Conservation (phyloP, 768 basidiomycete genomes). For the Krasilnikovozyma curviuscula region DNA sequence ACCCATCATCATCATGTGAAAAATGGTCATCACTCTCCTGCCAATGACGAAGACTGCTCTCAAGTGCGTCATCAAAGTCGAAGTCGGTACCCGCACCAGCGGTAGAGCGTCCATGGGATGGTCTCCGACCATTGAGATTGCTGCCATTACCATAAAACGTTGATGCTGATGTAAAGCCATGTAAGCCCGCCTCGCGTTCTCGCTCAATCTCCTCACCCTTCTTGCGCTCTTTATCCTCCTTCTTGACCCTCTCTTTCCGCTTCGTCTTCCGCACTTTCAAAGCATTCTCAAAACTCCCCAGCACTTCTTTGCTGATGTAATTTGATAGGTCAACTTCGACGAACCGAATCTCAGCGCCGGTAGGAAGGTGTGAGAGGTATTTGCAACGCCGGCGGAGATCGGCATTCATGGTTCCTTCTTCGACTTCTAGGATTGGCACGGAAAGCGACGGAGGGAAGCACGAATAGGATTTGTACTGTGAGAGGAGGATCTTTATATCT, state of each 20-base stretch:
- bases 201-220: constrained; percentile 54
- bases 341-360: constrained; percentile 82
- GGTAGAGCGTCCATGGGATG: not conserved
- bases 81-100: not conserved
- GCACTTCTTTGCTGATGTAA: constrained; percentile 54
- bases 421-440: constrained; percentile 55
- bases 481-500: constrained; percentile 77
- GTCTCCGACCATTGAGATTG: not conserved
- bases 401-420: constrained; percentile 42
- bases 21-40: not conserved
- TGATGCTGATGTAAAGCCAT: no score
- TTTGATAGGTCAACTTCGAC: constrained; percentile 64
- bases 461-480: constrained; percentile 51
- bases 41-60: constrained; percentile 5
- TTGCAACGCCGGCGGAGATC: constrained; percentile 88
- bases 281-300: constrained; percentile 66
- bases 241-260: constrained; percentile 60
- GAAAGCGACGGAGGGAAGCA: constrained; percentile 66
- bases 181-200: constrained; percentile 31
- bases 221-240: constrained; percentile 60
- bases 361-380: constrained; percentile 79
- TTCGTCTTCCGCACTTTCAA: constrained; percentile 53
- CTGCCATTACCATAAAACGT: not conserved
- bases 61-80: constrained; percentile 11
- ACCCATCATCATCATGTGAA: no score